phyloP scores from a whole-genome alignment of 2,329 filamentous ascomycete species.

The Bertia moriformis region DNA sequence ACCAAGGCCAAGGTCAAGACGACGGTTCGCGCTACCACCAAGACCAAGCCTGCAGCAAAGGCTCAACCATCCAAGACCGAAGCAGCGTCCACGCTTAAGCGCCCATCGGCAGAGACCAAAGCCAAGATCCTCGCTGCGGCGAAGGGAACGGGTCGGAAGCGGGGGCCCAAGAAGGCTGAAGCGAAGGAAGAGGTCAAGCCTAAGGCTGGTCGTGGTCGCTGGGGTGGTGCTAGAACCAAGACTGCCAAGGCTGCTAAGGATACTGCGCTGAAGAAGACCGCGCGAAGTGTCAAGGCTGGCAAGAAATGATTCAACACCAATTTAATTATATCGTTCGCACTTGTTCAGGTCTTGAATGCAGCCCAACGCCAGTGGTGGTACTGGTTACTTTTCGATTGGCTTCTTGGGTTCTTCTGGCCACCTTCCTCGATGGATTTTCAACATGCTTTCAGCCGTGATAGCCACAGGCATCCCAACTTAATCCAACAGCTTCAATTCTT shows the following conservation, averaged over 20 bases:
- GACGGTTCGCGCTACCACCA: conserved; percentile 3
- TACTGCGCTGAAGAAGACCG: no score
- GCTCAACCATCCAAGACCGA: background rate
- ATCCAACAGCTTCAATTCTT: no score
- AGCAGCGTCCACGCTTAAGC: conserved; percentile 1
- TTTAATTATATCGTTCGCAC: no score
- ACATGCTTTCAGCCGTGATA: no score
- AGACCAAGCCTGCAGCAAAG: conserved; percentile 2
- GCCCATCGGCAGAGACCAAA: conserved; percentile 5
- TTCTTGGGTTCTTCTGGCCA: no score
- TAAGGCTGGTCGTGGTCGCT: background rate
- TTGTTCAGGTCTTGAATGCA: no score
- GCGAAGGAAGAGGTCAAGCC: background rate
- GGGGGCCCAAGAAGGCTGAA: conserved; percentile 2
- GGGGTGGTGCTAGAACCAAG: no score
- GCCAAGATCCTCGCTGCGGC: conserved; percentile 5
- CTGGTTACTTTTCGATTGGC: no score
- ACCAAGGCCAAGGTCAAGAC: conserved; percentile 2
- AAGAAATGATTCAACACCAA: no score
- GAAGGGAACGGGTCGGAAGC: conserved; percentile 4
- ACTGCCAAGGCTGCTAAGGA: background rate
- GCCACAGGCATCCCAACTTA: no score
- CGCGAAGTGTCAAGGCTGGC: background rate
- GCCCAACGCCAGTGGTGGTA: no score
- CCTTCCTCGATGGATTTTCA: no score